Base-by-base conservation (phyloP, 2,329 filamentous ascomycete species). In the Penicillium sp. region DNA sequence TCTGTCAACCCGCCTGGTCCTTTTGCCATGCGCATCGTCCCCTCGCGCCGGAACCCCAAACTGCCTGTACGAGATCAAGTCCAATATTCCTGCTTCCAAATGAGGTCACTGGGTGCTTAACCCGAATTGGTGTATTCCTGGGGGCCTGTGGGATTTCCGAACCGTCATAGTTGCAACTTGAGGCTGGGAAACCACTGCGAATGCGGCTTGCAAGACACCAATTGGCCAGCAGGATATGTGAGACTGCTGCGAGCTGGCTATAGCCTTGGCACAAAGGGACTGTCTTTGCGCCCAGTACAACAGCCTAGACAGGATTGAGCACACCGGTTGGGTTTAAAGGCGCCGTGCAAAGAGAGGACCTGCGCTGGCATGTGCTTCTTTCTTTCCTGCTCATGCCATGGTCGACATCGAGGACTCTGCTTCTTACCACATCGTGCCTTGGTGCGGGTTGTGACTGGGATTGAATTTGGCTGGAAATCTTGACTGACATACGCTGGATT, bases 1-100 rank as follows among this genome's bases (percentile, higher is more conserved):
- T 45, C 54, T 46, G 38, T 41, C 40, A 55, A 40, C 46, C 46
- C 41, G 36, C 39, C 44, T 40, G 34, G 18, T 40, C 36, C 41
- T 49, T n/a, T n/a, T 39, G 41, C 49, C 47, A 51, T 45, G 56
- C 58, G 58, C 58, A 61, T 51, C 52, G 25, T 46, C 45, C 39
- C 50, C 35, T 35, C 42, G 47, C 55, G 46, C 56, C 49, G 46
- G 37, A 44, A 30, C 46, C 48, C 43, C 53, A 41, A 37, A 37
- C 36, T 29, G 43, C 18, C 29, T 46, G 37, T 39, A 40, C 44
- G 41, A 38, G 34, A 46, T 28, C 37, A 25, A 40, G 19, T 19
- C 30, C 43, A 27, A n/a, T 35, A 47, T 37, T 31, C 25, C 38
- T 31, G 13, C 25, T 38, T 9, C 22, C n/a, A 14, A 50, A 33